Percentiles rank a stretch among this genome's conserved stretches.
Conservation (phyloP, 129 eudicot species). For the Lactuca sativa region DNA sequence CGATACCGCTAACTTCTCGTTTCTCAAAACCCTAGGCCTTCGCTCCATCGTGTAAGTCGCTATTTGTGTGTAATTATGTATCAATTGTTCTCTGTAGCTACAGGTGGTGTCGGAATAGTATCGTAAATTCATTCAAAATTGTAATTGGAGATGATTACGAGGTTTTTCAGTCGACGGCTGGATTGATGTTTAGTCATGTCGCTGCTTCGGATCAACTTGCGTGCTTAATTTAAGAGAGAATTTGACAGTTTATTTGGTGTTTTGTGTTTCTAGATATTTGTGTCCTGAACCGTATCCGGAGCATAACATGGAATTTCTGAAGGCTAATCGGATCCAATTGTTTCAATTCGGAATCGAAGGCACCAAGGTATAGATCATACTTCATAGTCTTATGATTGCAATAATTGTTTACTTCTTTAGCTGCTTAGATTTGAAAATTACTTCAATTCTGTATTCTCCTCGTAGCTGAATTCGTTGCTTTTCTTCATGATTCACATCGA, state of each 20-base stretch:
- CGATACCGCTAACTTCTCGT: constrained; percentile 49
- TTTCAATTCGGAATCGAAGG: constrained; percentile 70
- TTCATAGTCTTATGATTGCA: neutral
- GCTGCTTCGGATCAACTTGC: constrained; percentile 15
- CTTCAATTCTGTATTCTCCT: constrained; percentile 4
- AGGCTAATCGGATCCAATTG: constrained; percentile 55
- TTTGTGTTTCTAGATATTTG: constrained; percentile 48
- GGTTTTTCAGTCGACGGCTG: neutral
- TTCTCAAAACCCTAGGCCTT: constrained; percentile 66
- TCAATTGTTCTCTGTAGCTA: neutral
- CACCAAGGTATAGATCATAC: constrained; percentile 45
- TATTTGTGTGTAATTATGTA: neutral
- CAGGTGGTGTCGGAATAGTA: neutral
- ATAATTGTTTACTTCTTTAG: neutral
- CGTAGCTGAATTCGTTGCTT: neutral
- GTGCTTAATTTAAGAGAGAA: neutral
- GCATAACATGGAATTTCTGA: constrained; percentile 49
- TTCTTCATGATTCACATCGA: neutral
- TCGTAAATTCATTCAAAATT: neutral
- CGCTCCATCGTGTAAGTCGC: constrained; percentile 61
- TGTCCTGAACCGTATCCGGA: constrained; percentile 78
- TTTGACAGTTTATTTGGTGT: constrained; percentile 20
- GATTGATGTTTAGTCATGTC: constrained; percentile 4
- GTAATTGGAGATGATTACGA: neutral
- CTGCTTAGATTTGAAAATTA: constrained; percentile 12